Percentiles rank a stretch among this genome's conserved stretches.
Evolutionary conservation across 2,329 filamentous ascomycete genomes (phyloP).

Genomic region (Pyricularia sp.): DNA sequence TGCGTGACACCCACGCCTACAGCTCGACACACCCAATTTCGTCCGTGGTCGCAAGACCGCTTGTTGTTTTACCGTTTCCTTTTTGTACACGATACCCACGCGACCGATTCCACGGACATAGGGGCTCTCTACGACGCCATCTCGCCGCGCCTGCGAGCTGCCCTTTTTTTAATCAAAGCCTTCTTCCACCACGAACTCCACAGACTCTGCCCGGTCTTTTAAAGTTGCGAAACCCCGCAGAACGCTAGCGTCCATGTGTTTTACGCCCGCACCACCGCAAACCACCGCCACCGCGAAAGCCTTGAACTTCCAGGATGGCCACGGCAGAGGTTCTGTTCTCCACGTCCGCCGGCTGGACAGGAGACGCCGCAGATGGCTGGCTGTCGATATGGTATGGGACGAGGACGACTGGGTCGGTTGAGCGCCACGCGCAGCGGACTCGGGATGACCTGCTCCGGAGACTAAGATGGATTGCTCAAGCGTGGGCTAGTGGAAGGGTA

Average conservation of each 20-base stretch:
- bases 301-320: constrained; percentile 42
- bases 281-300: constrained; percentile 26
- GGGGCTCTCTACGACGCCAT: not conserved
- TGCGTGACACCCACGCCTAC: not conserved
- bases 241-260: constrained; percentile 41
- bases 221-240: not conserved
- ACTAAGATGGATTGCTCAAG: constrained; percentile 28
- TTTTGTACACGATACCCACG: not conserved
- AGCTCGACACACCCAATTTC: not conserved
- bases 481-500: constrained; percentile 28
- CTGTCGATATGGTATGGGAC: constrained; percentile 22
- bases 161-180: not conserved
- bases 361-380: constrained; percentile 26
- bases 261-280: constrained; percentile 27
- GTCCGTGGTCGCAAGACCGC: not conserved
- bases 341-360: constrained; percentile 29
- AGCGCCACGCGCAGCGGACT: constrained; percentile 14
- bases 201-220: not conserved
- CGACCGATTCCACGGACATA: not conserved
- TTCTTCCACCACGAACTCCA: not conserved
- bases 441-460: constrained; percentile 19
- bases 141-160: not conserved
- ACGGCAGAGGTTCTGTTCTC: constrained; percentile 36
- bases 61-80: not conserved
- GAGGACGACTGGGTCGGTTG: constrained; percentile 26